Evolutionary conservation across 2,329 filamentous ascomycete species (phyloP).

Genomic region (Arthrinium puccinioides): DNA sequence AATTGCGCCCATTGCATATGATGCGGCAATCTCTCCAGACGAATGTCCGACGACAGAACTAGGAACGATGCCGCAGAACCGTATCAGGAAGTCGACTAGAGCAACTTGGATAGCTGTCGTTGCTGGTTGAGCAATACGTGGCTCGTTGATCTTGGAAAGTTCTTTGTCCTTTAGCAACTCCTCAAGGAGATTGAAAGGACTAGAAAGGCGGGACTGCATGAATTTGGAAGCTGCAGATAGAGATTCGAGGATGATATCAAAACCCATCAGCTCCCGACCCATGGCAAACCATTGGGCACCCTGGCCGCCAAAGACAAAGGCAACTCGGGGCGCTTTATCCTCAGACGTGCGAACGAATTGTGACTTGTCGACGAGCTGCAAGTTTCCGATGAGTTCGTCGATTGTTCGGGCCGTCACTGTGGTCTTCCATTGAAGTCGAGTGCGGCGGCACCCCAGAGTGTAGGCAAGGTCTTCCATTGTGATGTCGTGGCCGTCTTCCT

Average conservation of each 20-base stretch:
- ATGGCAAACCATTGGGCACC: slow-evolving; percentile 29
- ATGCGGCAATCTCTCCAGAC: slow-evolving; percentile 26
- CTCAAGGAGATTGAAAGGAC: slow-evolving; percentile 17
- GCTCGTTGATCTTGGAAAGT: slow-evolving; percentile 22
- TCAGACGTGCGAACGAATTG: slow-evolving; percentile 8
- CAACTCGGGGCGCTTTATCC: slow-evolving; percentile 9
- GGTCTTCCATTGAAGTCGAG: slow-evolving; percentile 34
- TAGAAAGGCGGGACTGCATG: slow-evolving; percentile 12
- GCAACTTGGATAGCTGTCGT: slow-evolving; percentile 23
- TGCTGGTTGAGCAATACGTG: slow-evolving; percentile 22
- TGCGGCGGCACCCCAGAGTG: slow-evolving; percentile 37
- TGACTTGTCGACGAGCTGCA: slow-evolving; percentile 6
- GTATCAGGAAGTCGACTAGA: slow-evolving; percentile 20
- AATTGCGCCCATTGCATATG: slow-evolving; percentile 19
- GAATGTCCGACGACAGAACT: slow-evolving; percentile 24
- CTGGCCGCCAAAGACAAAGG: slow-evolving; percentile 27
- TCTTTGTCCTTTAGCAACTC: slow-evolving; percentile 24
- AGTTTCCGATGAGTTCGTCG: slow-evolving; percentile 20
- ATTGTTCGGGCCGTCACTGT: slow-evolving; percentile 27
- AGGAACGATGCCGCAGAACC: slow-evolving; percentile 14
- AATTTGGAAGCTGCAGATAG: slow-evolving; percentile 20
- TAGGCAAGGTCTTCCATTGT: slow-evolving; percentile 36
- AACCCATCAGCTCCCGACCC: slow-evolving; percentile 26
- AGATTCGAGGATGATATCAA: slow-evolving; percentile 17
- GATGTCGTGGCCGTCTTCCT: slow-evolving; percentile 4